Evolutionary conservation across 805 yeast genomes (phyloP).

Genomic region (Saturnispora diversa): DNA sequence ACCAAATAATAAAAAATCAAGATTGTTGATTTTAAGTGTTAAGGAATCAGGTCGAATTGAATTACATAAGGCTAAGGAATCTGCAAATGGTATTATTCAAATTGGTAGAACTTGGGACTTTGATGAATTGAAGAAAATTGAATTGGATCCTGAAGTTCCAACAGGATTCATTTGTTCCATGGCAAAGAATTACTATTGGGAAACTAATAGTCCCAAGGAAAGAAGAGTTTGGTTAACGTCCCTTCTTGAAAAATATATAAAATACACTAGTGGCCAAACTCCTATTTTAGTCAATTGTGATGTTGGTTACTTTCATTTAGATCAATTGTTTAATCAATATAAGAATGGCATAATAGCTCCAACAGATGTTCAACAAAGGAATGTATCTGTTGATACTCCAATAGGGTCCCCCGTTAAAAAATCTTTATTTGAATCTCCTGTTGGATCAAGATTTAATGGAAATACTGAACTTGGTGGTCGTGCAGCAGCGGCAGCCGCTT

Average conservation of each 20-base stretch:
- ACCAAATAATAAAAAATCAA: slow-evolving; percentile 44
- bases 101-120: slow-evolving; percentile 91
- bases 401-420: too few relatives aligned
- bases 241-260: slow-evolving; percentile 43
- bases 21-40: slow-evolving; percentile 55
- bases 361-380: too few relatives aligned
- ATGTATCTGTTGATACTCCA: too few relatives aligned
- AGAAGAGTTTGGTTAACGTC: slow-evolving; percentile 50
- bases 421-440: neutral
- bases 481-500: slow-evolving; percentile 8
- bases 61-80: slow-evolving; percentile 80
- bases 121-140: slow-evolving; percentile 54
- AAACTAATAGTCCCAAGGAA: slow-evolving; percentile 48
- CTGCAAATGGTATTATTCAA: slow-evolving; percentile 65
- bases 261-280: slow-evolving; percentile 43
- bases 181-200: slow-evolving; percentile 83
- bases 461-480: neutral
- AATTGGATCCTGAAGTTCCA: slow-evolving; percentile 43
- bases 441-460: neutral
- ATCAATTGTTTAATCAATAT: neutral
- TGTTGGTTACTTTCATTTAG: slow-evolving; percentile 30
- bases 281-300: slow-evolving; percentile 48
- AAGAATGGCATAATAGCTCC: slow-evolving; percentile 4
- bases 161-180: slow-evolving; percentile 54
- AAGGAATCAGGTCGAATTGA: slow-evolving; percentile 57